These are phyloP conservation scores for Candida manassasensis DNA, from an alignment of 805 yeast species.

Conservation along the genomic window DNA sequence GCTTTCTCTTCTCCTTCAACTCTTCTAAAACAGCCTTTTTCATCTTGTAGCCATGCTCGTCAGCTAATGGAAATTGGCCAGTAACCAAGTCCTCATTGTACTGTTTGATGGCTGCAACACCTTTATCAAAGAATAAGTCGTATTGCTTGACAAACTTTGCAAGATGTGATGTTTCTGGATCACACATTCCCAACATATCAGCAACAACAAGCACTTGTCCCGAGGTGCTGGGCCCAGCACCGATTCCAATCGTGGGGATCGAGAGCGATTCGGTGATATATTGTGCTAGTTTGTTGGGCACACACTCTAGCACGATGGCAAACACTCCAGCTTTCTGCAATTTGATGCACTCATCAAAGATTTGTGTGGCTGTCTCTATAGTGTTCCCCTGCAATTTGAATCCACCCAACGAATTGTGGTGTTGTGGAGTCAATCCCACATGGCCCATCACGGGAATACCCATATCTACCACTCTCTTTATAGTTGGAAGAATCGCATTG, in stretches of 20 bases:
- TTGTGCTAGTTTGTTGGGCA: slow-evolving; percentile 69
- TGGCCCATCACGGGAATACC: slow-evolving; percentile 94
- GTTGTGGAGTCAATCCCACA: slow-evolving; percentile 89
- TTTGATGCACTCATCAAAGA: slow-evolving; percentile 63
- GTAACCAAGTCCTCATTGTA: slow-evolving; percentile 59
- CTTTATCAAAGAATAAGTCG: slow-evolving; percentile 44
- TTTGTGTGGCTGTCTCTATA: slow-evolving; percentile 45
- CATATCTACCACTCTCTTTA: slow-evolving; percentile 50
- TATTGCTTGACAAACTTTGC: slow-evolving; percentile 74
- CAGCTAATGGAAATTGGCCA: slow-evolving; percentile 55
- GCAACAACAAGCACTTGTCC: slow-evolving; percentile 91
- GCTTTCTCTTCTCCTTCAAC: slow-evolving; percentile 18
- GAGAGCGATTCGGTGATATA: slow-evolving; percentile 53
- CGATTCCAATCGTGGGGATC: slow-evolving; percentile 91
- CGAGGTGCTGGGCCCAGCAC: slow-evolving; percentile 79
- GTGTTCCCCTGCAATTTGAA: slow-evolving; percentile 80
- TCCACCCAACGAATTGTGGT: slow-evolving; percentile 75
- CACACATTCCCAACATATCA: slow-evolving; percentile 75
- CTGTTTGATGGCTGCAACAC: slow-evolving; percentile 45
- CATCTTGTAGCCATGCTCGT: slow-evolving; percentile 62
- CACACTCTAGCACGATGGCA: slow-evolving; percentile 74
- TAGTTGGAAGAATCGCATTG: slow-evolving; percentile 46
- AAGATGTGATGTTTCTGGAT: slow-evolving; percentile 42
- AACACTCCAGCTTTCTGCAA: slow-evolving; percentile 76
- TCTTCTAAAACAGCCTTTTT: slow-evolving; percentile 52